Base-by-base conservation (phyloP, 352 stramenopile genomes). In the Phytophthora palmivora region DNA sequence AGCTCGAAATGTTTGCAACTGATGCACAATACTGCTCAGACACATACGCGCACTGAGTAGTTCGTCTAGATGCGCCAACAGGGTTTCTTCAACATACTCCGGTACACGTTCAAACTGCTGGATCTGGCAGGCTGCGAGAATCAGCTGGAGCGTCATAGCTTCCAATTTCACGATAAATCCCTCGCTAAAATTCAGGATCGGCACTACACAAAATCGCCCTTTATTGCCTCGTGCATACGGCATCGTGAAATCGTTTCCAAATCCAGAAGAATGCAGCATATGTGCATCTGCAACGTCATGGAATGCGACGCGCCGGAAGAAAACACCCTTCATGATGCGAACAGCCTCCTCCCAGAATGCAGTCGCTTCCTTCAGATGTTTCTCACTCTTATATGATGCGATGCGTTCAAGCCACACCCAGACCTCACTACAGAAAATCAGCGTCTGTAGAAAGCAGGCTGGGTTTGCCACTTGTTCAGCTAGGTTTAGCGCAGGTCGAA, bases 171-270 rank as follows among this genome's bases (percentile, higher is more conserved):
- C 45, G 18, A 92, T 92, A 38, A 92, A 87, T 10, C 76, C 69
- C 58, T 91, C 82, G n/a, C 78, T 85, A 52, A 94, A 94, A 54
- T 94, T 94, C 18, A 94, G 46, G 28, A 94, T 90, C 12, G 85
- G 85, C 8, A 94, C 82, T 36, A 94, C 67, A 21, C 73, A 91
- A 47, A 89, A 94, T 9, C 71, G 71, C 1, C 72, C 74, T 12
- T 69, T 78, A 38, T 67, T 61, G 18, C 62, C 58, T 54, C 67
- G 59, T 1, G 43, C 46, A n/a, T 67, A 63, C 3, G 57, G 61
- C 45, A 69, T 63, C 10, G 58, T 61, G 24, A 78, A 74, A 24
- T 72, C 62, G 43, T 65, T 66, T 10, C 63, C 59, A 45, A 75
- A 69, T 3, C 63, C 63, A 28, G 68, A 70, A 2, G 68, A 67